Conservation (phyloP, 1,284 basidiomycete species). For the Prillingera fragicola region DNA sequence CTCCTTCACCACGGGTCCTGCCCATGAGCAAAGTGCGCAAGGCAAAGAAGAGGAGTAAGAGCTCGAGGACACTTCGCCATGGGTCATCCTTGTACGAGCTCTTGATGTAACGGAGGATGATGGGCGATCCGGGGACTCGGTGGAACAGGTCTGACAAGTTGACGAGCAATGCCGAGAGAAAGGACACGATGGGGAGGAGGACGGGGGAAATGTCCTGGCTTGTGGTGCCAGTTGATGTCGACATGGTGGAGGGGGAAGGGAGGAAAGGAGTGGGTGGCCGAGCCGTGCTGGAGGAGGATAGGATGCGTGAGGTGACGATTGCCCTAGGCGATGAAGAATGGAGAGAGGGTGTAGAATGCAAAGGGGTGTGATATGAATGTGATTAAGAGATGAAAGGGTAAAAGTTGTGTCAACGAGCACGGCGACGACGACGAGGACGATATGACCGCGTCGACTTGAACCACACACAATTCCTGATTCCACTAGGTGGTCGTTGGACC, state of each 20-base stretch:
- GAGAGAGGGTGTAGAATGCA: too few relatives aligned
- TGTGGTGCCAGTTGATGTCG: slow-evolving; percentile 4
- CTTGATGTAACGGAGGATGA: slow-evolving; percentile 84
- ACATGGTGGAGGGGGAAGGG: neutral
- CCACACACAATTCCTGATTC: too few relatives aligned
- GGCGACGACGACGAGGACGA: too few relatives aligned
- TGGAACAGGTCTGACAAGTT: slow-evolving; percentile 32
- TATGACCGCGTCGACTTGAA: too few relatives aligned
- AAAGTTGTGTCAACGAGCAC: too few relatives aligned
- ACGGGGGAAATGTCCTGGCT: slow-evolving; percentile 36
- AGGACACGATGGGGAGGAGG: slow-evolving; percentile 34
- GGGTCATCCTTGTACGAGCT: slow-evolving; percentile 80
- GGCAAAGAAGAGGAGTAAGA: slow-evolving; percentile 83
- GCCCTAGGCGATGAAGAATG: too few relatives aligned
- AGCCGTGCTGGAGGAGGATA: too few relatives aligned
- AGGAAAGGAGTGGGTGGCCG: neutral
- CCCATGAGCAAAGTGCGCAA: slow-evolving; percentile 83
- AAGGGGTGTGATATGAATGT: too few relatives aligned
- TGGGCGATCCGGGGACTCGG: slow-evolving; percentile 75
- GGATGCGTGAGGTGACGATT: too few relatives aligned
- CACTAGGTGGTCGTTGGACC: too few relatives aligned
- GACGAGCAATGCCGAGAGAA: slow-evolving; percentile 30
- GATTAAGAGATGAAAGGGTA: too few relatives aligned
- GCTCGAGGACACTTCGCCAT: slow-evolving; percentile 81
- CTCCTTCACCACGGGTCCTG: slow-evolving; percentile 76